Evolutionary conservation across 2,329 filamentous ascomycete species (phyloP).

Genomic region (Volutella citrinella): DNA sequence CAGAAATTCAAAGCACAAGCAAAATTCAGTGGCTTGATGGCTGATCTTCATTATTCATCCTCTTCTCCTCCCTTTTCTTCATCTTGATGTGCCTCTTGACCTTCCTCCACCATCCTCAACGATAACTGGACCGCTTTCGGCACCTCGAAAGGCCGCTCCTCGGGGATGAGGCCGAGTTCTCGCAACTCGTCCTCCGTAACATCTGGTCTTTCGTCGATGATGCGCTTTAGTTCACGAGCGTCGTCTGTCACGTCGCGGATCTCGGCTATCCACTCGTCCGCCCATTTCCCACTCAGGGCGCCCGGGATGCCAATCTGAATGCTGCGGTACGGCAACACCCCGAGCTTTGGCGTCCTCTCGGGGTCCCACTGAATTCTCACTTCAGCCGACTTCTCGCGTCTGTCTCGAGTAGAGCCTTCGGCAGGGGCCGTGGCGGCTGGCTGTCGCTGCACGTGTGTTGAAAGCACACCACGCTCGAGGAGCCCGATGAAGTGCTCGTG

Average conservation of each 20-base stretch:
- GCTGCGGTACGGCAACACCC: slow-evolving; percentile 47
- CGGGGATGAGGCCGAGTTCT: slow-evolving; percentile 37
- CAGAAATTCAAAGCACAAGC: too few relatives aligned
- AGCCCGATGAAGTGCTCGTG: slow-evolving; percentile 48
- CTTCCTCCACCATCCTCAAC: slow-evolving; percentile 29
- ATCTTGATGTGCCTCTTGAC: too few relatives aligned
- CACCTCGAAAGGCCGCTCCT: slow-evolving; percentile 42
- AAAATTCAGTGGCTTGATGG: too few relatives aligned
- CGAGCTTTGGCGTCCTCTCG: slow-evolving; percentile 47
- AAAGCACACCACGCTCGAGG: slow-evolving; percentile 35
- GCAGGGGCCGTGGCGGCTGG: not conserved
- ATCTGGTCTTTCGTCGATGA: slow-evolving; percentile 38
- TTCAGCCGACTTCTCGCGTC: slow-evolving; percentile 26
- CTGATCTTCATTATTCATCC: too few relatives aligned
- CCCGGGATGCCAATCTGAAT: slow-evolving; percentile 61
- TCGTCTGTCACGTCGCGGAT: slow-evolving; percentile 58
- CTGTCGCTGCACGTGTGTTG: slow-evolving; percentile 22
- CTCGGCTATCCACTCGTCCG: slow-evolving; percentile 47
- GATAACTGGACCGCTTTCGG: slow-evolving; percentile 31
- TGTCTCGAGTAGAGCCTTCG: slow-evolving; percentile 2
- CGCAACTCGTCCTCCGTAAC: slow-evolving; percentile 35
- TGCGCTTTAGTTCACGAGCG: slow-evolving; percentile 45
- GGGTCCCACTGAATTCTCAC: slow-evolving; percentile 66
- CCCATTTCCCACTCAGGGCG: slow-evolving; percentile 42
- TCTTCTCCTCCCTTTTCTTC: too few relatives aligned